Conservation (phyloP, 2,329 filamentous ascomycete genomes). For the Neonectria magnoliae region DNA sequence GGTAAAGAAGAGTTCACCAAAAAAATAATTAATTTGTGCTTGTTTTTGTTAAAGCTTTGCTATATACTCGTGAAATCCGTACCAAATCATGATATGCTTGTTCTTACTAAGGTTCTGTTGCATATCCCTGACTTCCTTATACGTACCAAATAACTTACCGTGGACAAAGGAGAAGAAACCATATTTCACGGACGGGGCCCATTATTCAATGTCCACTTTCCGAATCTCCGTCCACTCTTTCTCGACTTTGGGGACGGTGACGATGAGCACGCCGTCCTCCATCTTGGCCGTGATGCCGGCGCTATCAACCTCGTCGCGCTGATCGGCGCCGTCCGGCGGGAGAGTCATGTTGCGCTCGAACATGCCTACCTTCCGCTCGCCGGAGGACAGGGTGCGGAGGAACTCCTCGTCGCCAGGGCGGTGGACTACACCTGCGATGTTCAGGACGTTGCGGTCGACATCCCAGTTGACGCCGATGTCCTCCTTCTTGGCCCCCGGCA, state of each 20-base stretch:
- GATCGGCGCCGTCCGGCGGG: conserved; percentile 54
- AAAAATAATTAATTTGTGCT: conserved; percentile 15
- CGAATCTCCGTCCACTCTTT: conserved; percentile 72
- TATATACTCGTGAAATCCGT: conserved; percentile 18
- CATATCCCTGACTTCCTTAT: neutral
- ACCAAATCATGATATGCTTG: neutral
- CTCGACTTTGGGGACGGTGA: conserved; percentile 81
- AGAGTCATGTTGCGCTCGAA: conserved; percentile 78
- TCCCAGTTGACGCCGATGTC: conserved; percentile 83
- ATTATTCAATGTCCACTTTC: conserved; percentile 66
- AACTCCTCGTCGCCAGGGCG: conserved; percentile 77
- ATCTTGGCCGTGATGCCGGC: conserved; percentile 77
- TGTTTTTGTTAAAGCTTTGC: neutral
- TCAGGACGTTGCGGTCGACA: conserved; percentile 71
- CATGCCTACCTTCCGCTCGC: conserved; percentile 76
- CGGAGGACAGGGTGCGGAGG: conserved; percentile 68
- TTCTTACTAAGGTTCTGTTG: neutral
- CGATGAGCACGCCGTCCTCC: conserved; percentile 78
- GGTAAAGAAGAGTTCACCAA: conserved; percentile 1
- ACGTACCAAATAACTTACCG: conserved; percentile 1
- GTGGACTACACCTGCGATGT: conserved; percentile 77
- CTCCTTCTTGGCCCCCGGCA: conserved; percentile 82
- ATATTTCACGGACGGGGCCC: neutral
- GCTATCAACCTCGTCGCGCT: conserved; percentile 70
- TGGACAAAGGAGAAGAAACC: neutral